Evolutionary conservation across 345 rosid genomes (phyloP).

Genomic region (Citrus mangshanensis): DNA sequence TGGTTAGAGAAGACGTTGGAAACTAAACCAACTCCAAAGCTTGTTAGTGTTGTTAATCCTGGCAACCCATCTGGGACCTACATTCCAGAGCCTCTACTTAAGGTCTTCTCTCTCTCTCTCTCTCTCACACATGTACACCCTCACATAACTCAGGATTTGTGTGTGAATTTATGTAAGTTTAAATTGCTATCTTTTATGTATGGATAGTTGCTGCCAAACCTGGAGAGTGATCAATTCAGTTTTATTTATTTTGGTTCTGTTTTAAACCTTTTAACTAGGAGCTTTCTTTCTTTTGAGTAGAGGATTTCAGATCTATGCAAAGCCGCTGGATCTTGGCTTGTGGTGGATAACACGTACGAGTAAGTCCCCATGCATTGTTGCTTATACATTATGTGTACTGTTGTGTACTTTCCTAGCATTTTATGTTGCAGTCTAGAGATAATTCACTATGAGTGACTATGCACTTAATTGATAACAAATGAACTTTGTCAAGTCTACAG

Average conservation of each 20-base stretch:
- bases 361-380: slow-evolving; percentile 29
- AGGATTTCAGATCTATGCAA: slow-evolving; percentile 84
- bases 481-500: not conserved
- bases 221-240: not conserved
- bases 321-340: slow-evolving; percentile 89
- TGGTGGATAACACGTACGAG: slow-evolving; percentile 98
- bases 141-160: not conserved
- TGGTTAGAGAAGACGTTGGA: slow-evolving; percentile 76
- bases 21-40: slow-evolving; percentile 79
- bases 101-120: slow-evolving; percentile 38
- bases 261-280: not conserved
- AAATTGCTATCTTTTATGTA: not conserved
- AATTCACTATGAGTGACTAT: not conserved
- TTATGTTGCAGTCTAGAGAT: not conserved
- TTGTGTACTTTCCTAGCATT: not conserved
- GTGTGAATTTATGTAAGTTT: not conserved
- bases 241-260: slow-evolving; percentile 1
- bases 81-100: slow-evolving; percentile 80
- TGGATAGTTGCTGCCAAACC: not conserved
- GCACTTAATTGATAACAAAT: not conserved
- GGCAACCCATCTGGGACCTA: slow-evolving; percentile 95
- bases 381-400: not conserved
- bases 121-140: not conserved
- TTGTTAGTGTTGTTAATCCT: slow-evolving; percentile 91
- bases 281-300: slow-evolving; percentile 35